These are phyloP conservation scores for Mallotus nudiflorus DNA, from an alignment of 345 rosid genomes.

Conservation along the genomic window DNA sequence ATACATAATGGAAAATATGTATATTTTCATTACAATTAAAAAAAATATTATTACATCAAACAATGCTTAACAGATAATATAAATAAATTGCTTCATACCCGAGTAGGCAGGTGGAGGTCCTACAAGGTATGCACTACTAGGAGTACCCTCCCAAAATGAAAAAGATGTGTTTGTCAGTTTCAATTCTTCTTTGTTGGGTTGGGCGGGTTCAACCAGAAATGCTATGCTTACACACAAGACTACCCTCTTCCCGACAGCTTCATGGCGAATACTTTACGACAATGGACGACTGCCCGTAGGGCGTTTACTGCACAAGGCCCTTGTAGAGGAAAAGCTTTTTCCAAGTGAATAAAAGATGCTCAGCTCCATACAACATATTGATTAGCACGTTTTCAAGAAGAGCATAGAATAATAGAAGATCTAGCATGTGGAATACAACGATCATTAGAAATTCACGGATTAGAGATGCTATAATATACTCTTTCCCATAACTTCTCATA, in stretches of 20 bases:
- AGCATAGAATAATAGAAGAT: conserved; percentile 7
- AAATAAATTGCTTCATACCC: too few species aligned
- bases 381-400: background rate
- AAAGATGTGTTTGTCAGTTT: too few species aligned
- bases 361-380: background rate
- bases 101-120: too few species aligned
- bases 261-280: background rate
- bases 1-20: too few species aligned
- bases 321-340: conserved; percentile 11
- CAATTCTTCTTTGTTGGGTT: too few species aligned
- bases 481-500: conserved; percentile 27
- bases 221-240: too few species aligned
- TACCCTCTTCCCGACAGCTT: conserved; percentile 6
- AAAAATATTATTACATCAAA: too few species aligned
- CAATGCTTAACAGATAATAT: too few species aligned
- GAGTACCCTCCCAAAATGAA: too few species aligned
- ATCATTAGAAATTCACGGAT: conserved; percentile 26
- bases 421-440: conserved; percentile 15
- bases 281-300: background rate
- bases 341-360: conserved; percentile 10
- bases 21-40: too few species aligned
- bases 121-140: too few species aligned
- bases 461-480: conserved; percentile 18
- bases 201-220: too few species aligned
- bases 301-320: conserved; percentile 21